Evolutionary conservation across 495 filamentous ascomycete species (phyloP), one percentile per base, ranked within the genome.

Genomic region (Tuber melanosporum): DNA sequence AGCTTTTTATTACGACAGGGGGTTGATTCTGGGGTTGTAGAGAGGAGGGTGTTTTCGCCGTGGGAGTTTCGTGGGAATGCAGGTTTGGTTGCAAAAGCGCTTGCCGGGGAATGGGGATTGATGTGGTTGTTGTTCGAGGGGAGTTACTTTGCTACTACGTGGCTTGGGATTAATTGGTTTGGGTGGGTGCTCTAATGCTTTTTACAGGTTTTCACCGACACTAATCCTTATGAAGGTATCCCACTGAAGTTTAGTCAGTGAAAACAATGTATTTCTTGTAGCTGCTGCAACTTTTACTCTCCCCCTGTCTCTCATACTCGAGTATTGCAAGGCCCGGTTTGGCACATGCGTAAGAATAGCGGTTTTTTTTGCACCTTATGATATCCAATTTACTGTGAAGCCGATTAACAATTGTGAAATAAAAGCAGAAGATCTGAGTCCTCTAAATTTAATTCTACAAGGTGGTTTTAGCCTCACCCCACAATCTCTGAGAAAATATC

Each of bases 101-200:
- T 82, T 32, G 78, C 79, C 19, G 82, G 76, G 14, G 82, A 83
- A 47, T 81, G 81, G 81, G 81, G 73, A 15, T 71, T 83, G 57
- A 83, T 80, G 78, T 83, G 76, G 73, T 52, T 77, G 74, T 39
- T 83, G 17, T 83, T 82, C 43, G 78, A 83, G 74, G 78, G 76
- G 22, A 83, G 74, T 47, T 83, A 80, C 74, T 81, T 75, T 73
- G 74, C 72, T 70, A 78, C 72, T 69, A 79, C 78, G 42, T 76
- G 73, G 57, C 76, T 83, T 17, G 82, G 82, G 15, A 52, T 78
- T 6, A 75, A 70, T 70, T 83, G 76, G 81, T 83, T 83, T 71
- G 81, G 81, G 78, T 83, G 42, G 71, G 78, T 80, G 46, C 17
- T 36, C 17, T 0, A 26, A 17, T 36, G 32, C 32, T 5, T 2